Percentiles rank a stretch among this genome's conserved stretches.
Conservation (phyloP, 768 basidiomycete genomes). For the Leucocoprinus birnbaumii region DNA sequence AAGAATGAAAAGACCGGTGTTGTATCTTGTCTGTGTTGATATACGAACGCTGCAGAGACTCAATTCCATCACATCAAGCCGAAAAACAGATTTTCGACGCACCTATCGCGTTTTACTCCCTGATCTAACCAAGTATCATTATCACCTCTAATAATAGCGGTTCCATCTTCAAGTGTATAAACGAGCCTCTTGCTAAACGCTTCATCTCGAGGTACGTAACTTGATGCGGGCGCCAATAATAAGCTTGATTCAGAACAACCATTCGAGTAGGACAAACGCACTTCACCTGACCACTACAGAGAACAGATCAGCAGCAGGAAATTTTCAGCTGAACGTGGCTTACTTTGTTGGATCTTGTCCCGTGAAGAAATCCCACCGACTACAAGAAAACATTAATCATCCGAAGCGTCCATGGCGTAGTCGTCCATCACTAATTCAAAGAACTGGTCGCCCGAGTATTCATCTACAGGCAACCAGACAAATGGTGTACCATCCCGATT, state of each 20-base stretch:
- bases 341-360: conserved; percentile 68
- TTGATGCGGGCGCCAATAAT: not conserved
- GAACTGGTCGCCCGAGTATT: conserved; percentile 9
- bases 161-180: conserved; percentile 55
- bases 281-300: conserved; percentile 67
- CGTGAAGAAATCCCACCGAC: conserved; percentile 59
- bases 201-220: conserved; percentile 54
- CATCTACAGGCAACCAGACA: conserved; percentile 10
- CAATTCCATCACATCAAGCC: too few relatives aligned
- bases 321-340: conserved; percentile 17
- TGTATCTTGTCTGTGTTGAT: conserved; percentile 59
- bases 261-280: conserved; percentile 30
- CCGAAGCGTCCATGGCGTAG: not conserved
- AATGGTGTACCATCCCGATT: conserved; percentile 14
- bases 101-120: conserved; percentile 67
- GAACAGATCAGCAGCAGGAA: too few relatives aligned
- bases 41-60: conserved; percentile 65
- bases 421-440: conserved; percentile 9
- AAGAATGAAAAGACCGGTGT: conserved; percentile 83
- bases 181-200: conserved; percentile 55
- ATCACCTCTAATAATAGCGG: conserved; percentile 80
- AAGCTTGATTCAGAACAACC: not conserved
- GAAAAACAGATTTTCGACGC: not conserved
- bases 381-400: conserved; percentile 18
- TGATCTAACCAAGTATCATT: conserved; percentile 52